Base-by-base conservation (phyloP, 805 yeast genomes). In the Hanseniaspora osmophila region DNA sequence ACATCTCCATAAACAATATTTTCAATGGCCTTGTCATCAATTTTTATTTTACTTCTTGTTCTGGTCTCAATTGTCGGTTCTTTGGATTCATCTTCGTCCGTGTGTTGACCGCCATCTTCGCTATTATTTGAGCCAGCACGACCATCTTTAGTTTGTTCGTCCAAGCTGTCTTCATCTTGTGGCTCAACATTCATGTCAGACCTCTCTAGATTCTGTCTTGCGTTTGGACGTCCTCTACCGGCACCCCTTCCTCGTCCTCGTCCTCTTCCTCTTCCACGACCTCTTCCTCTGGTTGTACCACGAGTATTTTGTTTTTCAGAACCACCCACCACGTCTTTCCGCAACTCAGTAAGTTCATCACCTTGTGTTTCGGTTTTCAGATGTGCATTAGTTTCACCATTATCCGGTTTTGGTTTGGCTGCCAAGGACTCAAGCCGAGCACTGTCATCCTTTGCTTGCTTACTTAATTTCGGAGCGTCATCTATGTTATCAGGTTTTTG, bases 161-260 rank as follows among this genome's bases (percentile, higher is more conserved):
- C 27, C 6, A 7, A 22, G 62, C 40, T 52, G 37, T 22, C 30
- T 37, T 44, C 32, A 33, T 39, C n/a, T n/a, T n/a, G n/a, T n/a
- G n/a, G n/a, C n/a, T n/a, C 9, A 18, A 35, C 19, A 29, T 37
- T 32, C 19, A 29, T 43, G 40, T 44, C 35, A 33, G 44, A 30
- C 16, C 42, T 40, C 33, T 37, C 40, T 27, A 32, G 2, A 27
- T 13, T 42, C 17, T 40, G 16, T 18, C 16, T 33, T 27, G 16
- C 43, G 13, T 6, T 13, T 15, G 29, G 15, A 33, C 44, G 18
- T 15, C 29, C 30, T 40, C 47, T 2, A 41, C 19, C 19, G 42
- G 43, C 22, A 32, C 33, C 27, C 27, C n/a, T n/a, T n/a, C n/a
- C n/a, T n/a, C n/a, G n/a, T 43, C 43, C 30, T 15, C 32, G 22